Evolutionary conservation across 257 asterid species (phyloP).

Genomic region (Jacaranda copaia): DNA sequence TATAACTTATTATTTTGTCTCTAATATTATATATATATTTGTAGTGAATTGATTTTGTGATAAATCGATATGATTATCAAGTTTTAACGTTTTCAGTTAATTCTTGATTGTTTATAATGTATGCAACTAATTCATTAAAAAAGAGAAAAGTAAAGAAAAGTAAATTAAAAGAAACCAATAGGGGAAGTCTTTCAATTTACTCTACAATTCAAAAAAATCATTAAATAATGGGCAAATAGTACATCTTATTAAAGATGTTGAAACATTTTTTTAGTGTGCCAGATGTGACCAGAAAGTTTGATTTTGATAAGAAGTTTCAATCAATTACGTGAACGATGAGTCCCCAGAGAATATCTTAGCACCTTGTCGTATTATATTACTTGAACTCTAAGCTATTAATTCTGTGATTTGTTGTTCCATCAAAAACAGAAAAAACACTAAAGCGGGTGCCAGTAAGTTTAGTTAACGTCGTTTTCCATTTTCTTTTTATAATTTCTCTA

Average conservation of each 20-base stretch:
- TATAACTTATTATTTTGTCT: too few species aligned
- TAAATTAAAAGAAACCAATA: too few species aligned
- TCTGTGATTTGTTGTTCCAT: background rate
- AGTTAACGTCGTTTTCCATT: background rate
- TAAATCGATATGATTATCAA: too few species aligned
- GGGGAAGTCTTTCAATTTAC: too few species aligned
- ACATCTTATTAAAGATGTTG: background rate
- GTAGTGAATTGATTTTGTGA: too few species aligned
- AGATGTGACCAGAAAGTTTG: background rate
- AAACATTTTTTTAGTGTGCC: background rate
- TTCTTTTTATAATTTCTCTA: background rate
- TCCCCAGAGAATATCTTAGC: background rate
- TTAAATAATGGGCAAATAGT: background rate
- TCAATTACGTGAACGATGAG: background rate
- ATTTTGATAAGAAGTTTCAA: background rate
- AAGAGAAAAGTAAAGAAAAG: too few species aligned
- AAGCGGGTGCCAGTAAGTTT: background rate
- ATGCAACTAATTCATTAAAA: too few species aligned
- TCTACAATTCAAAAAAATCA: background rate
- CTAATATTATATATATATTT: too few species aligned
- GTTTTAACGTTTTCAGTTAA: too few species aligned
- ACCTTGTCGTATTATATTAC: slow-evolving; percentile 11
- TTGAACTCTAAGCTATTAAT: slow-evolving; percentile 6
- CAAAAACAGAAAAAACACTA: background rate
- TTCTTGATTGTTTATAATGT: too few species aligned